These are phyloP conservation scores for Mucuna pruriens DNA, from an alignment of 306 rosid genomes.

Conservation along the genomic window DNA sequence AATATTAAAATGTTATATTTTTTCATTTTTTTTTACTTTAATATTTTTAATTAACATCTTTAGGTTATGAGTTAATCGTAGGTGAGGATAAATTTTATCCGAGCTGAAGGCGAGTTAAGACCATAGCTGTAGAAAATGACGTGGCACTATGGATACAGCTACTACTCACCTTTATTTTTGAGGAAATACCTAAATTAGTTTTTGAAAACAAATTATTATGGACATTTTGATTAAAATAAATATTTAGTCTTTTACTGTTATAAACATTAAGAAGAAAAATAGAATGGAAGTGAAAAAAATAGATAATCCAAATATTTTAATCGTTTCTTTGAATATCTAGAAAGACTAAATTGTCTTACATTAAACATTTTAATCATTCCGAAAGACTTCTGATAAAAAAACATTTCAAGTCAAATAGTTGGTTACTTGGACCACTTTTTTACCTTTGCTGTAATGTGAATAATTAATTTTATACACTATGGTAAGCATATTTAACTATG, in stretches of 20 bases:
- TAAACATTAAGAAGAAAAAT: no score
- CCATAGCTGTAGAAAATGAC: background rate
- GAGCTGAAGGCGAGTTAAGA: background rate
- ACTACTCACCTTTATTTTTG: background rate
- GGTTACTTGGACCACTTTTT: background rate
- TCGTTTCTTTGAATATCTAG: background rate
- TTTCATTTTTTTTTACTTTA: background rate
- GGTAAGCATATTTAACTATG: slow-evolving; percentile 16
- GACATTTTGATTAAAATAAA: background rate
- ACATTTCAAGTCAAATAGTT: background rate
- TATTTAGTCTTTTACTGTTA: background rate
- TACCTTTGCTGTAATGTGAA: background rate
- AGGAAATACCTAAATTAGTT: background rate
- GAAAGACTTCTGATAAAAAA: background rate
- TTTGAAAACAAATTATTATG: background rate
- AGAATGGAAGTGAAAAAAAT: no score
- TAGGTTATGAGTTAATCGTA: background rate
- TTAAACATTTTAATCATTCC: background rate
- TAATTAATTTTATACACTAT: background rate
- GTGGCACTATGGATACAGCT: background rate
- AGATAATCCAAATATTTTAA: no score
- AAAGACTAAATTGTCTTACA: background rate
- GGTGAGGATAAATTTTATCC: background rate
- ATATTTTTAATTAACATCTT: background rate
- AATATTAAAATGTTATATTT: background rate